phyloP scores from a whole-genome alignment of 345 rosid genomes.

The Triadica sebifera region DNA sequence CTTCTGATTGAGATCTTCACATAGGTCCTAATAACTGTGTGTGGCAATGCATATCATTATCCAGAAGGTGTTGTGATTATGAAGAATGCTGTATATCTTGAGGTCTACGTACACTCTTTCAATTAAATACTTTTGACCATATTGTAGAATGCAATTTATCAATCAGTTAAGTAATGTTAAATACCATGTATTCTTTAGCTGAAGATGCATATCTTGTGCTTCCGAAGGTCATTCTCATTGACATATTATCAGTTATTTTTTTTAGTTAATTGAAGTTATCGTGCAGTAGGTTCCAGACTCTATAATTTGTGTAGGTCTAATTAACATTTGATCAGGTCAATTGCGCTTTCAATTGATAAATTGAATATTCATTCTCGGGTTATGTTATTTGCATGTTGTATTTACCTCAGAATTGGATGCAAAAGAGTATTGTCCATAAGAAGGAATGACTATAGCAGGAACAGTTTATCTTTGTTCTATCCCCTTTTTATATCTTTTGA shows the following conservation, averaged over 20 bases:
- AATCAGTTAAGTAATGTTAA: neutral
- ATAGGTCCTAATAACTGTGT: conserved; percentile 1
- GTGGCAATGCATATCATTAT: conserved; percentile 3
- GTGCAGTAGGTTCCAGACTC: neutral
- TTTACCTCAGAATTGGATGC: neutral
- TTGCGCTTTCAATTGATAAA: neutral
- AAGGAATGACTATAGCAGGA: neutral
- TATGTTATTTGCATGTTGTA: neutral
- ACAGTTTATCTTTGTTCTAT: neutral
- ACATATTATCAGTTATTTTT: neutral
- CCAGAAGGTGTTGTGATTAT: conserved; percentile 13
- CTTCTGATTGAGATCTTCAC: neutral
- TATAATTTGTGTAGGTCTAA: neutral
- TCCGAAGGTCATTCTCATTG: neutral
- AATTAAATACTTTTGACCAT: neutral
- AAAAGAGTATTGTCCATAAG: neutral
- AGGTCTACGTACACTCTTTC: neutral
- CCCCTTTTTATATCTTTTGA: neutral
- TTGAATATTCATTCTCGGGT: neutral
- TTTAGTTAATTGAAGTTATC: neutral
- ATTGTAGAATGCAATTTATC: neutral
- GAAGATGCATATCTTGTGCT: neutral
- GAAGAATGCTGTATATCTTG: neutral
- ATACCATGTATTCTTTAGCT: neutral
- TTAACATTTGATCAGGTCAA: neutral